Evolutionary conservation across 768 basidiomycete genomes (phyloP), one percentile per base, ranked within the genome.

Genomic region (Inosperma sp.): DNA sequence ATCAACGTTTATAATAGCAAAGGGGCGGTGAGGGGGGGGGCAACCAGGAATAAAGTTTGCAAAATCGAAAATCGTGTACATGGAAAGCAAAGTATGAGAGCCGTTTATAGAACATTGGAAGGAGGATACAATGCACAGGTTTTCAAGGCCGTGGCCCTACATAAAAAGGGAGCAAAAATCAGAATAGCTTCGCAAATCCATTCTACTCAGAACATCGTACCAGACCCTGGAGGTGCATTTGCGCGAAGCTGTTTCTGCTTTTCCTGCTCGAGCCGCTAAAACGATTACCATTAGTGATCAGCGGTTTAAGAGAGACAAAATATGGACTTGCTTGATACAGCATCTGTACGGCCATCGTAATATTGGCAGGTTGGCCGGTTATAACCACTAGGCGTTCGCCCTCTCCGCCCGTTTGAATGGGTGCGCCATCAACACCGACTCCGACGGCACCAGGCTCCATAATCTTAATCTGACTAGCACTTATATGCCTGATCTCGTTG

Each of bases 401-500:
- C 61, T 93, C 90, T 26, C 82, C 81, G 27, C 85, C 86, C 2
- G 84, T 78, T 9, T 82, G 78, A 1, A 78, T 81, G 21, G 88
- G 82, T 16, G 80, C 83, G 13, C 86, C 87, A 50, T 84, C 83
- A 61, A 81, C 68, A 14, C 82, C 82, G 3, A 80, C 78, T 22
- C 81, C 82, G 6, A 77, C 77, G 9, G 90, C 90, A 43, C 93
- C 93, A 27, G 95, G 93, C 60, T 99, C 96, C 86, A 95, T 96
- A 48, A 99, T 97, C 71, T 96, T 93, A 69, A 99, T 97, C 62
- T 93, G 86, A 67, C 93, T 95, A 22, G 87, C 87, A 56, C 91
- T 94, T 81, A 92, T 88, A 57, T 92, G 84, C 58, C 96, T 80
- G 56, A 99, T 96, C 71, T 99, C 96, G 62, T 98, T 98, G 74